Evolutionary conservation across 257 asterid genomes (phyloP), one percentile per base, ranked within the genome.

Genomic region (Solanum arcanum): DNA sequence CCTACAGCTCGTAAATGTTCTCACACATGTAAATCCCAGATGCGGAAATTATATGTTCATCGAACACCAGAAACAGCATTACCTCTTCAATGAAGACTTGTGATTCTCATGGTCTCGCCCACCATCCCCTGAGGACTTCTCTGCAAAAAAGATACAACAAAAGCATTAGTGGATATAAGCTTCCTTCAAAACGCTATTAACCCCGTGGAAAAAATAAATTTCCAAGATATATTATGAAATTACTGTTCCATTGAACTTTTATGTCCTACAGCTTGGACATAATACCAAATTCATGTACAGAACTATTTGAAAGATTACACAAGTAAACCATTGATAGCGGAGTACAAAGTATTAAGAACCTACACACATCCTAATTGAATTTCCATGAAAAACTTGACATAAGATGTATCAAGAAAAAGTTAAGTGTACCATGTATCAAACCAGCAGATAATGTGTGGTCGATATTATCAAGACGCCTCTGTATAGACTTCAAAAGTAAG

Each of bases 401-500:
- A n/a, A 42, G 37, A 76, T 87, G 73, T 49, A 70, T 76, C 41
- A 74, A 21, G 46, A 74, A 44, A 73, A 87, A 56, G 56, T 88
- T 9, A 77, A 90, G 23, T 33, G 39, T 89, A 97, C 98, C 99
- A 20, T 90, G 95, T 41, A 35, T 56, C 46, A 90, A 46, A 82
- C 94, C 98, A 85, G 97, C 91, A 37, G 99, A 93, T 82, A 95
- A 2, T 88, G 92, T 90, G 52, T 93, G 94, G 87, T 97, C 99
- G 88, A 97, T 96, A 89, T 92, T 95, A 92, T 97, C 99, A 74
- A 96, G 91, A 72, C 98, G 93, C 21, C 97, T 88, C 86, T 97
- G 99, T 91, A 94, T 87, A 39, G 99, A 94, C 95, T 94, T 97
- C 94, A 97, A 91, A 91, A 95, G 95, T 44, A 93, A 92, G 89